Conservation (phyloP, 2,329 filamentous ascomycete genomes). For the Aspergillus fumigatiaffinis region DNA sequence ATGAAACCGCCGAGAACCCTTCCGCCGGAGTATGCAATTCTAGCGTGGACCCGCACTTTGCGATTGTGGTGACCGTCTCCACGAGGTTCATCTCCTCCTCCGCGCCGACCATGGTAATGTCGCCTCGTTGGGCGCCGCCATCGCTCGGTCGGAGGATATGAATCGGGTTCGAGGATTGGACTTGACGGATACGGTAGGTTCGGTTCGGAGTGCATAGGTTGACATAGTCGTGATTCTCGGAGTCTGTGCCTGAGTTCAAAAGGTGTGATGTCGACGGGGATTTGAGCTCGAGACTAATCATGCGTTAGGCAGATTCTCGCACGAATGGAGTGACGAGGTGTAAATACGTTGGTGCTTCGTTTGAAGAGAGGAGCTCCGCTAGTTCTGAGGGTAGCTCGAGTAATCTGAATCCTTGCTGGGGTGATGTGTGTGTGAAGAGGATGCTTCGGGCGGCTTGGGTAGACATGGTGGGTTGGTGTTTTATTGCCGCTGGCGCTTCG, state of each 20-base stretch:
- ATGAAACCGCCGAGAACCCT: slow-evolving; percentile 28
- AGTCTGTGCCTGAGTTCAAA: slow-evolving; percentile 21
- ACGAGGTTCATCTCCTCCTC: slow-evolving; percentile 20
- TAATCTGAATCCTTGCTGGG: slow-evolving; percentile 54
- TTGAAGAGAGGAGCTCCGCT: slow-evolving; percentile 49
- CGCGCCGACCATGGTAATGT: slow-evolving; percentile 25
- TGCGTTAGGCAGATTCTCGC: not conserved
- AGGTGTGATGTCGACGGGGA: slow-evolving; percentile 25
- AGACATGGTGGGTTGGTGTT: slow-evolving; percentile 26
- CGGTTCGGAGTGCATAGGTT: slow-evolving; percentile 57
- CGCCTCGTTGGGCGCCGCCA: slow-evolving; percentile 22
- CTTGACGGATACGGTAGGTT: slow-evolving; percentile 60
- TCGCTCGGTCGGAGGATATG: slow-evolving; percentile 49
- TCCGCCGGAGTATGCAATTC: slow-evolving; percentile 38
- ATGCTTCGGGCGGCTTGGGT: slow-evolving; percentile 36
- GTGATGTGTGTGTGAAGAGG: slow-evolving; percentile 38
- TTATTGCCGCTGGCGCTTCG: not conserved
- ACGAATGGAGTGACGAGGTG: not conserved
- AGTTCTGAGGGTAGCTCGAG: slow-evolving; percentile 59
- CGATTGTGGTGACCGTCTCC: slow-evolving; percentile 37
- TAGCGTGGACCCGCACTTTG: slow-evolving; percentile 44
- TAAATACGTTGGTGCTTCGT: slow-evolving; percentile 38
- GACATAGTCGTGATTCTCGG: slow-evolving; percentile 38
- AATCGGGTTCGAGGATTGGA: slow-evolving; percentile 63
- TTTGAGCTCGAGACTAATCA: slow-evolving; percentile 41